Evolutionary conservation across 371 early-diverging fungal species (phyloP).

Genomic region (Smittium culicis): DNA sequence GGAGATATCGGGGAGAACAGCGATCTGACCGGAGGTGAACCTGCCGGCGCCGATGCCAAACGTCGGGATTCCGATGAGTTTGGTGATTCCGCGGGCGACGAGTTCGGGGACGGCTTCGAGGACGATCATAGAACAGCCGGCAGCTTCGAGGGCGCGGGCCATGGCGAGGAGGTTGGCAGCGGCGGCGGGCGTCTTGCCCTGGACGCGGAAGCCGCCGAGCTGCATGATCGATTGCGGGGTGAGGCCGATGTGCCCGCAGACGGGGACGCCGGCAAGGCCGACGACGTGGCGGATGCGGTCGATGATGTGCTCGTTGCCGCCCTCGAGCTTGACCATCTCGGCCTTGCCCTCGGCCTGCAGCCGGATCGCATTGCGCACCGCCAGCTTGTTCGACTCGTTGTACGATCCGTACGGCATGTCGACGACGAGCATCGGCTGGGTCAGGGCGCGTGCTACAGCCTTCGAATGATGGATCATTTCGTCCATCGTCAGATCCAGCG

Average conservation of each 20-base stretch:
- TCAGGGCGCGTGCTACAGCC: slow-evolving; percentile 72
- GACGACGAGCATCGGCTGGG: slow-evolving; percentile 58
- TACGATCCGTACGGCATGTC: slow-evolving; percentile 92
- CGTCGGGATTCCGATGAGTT: slow-evolving; percentile 63
- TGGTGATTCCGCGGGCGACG: slow-evolving; percentile 70
- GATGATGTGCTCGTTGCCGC: slow-evolving; percentile 63
- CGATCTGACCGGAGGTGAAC: slow-evolving; percentile 79
- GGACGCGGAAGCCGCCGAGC: slow-evolving; percentile 82
- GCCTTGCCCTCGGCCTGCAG: slow-evolving; percentile 73
- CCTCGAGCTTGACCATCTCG: slow-evolving; percentile 94
- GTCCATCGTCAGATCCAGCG: slow-evolving; percentile 74
- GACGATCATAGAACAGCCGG: slow-evolving; percentile 83
- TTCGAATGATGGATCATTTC: slow-evolving; percentile 91
- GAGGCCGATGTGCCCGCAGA: slow-evolving; percentile 84
- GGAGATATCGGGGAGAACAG: slow-evolving; percentile 78
- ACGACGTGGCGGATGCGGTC: slow-evolving; percentile 58
- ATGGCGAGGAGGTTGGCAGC: slow-evolving; percentile 57
- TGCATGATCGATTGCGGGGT: slow-evolving; percentile 82
- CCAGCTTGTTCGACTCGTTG: slow-evolving; percentile 55
- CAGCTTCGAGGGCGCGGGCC: slow-evolving; percentile 74
- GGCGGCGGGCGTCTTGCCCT: slow-evolving; percentile 69
- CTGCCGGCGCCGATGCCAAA: slow-evolving; percentile 94
- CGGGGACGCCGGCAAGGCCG: slow-evolving; percentile 66
- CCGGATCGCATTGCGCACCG: slow-evolving; percentile 59
- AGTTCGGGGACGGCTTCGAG: slow-evolving; percentile 85